Evolutionary conservation across 129 eudicot species (phyloP), one percentile per base, ranked within the genome.

Genomic region (Pulicaria dysenterica): DNA sequence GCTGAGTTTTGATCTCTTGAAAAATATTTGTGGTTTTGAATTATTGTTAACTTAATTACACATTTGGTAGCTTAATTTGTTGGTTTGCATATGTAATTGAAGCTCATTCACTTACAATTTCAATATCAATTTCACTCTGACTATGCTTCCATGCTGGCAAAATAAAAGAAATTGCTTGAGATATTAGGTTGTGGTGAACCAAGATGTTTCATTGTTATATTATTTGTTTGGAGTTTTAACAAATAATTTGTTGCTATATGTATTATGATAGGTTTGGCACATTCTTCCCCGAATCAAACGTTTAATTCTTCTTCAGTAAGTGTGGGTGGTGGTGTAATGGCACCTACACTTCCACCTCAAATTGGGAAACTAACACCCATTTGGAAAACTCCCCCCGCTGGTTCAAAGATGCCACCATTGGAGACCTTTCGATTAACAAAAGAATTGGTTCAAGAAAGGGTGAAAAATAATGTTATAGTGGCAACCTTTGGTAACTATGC

Each of bases 401-500:
- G 85, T 66, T 86, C 92, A 69, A 75, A 86, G 57, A 88, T 90
- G 96, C 99, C 99, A 9, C 86, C 88, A 64, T 68, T 88, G 74
- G 76, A 83, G 80, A 72, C 85, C 8, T 94, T 94, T 55, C 82
- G 83, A 42, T 77, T 94, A 72, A 84, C 89, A 14, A 94, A 94
- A 75, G 96, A 90, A 69, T 78, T 94, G 76, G 91, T 94, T 73
- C 80, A 84, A 80, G 47, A 86, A 83, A 84, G 99, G 82, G 99
- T 83, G 72, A 90, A 85, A 71, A 93, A 90, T 73, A 94, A 94
- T 44, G 82, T 86, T 72, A 66, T 94, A 31, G 62, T 90, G 16
- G 93, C 87, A 59, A 94, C 97, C 4, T 94, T 94, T 54, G 99
- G 99, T 72, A 94, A 90, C 80, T 94, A 84, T 62, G 99, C 99